phyloP scores from a whole-genome alignment of 352 stramenopile genomes.

The Phytophthora gonapodyides region DNA sequence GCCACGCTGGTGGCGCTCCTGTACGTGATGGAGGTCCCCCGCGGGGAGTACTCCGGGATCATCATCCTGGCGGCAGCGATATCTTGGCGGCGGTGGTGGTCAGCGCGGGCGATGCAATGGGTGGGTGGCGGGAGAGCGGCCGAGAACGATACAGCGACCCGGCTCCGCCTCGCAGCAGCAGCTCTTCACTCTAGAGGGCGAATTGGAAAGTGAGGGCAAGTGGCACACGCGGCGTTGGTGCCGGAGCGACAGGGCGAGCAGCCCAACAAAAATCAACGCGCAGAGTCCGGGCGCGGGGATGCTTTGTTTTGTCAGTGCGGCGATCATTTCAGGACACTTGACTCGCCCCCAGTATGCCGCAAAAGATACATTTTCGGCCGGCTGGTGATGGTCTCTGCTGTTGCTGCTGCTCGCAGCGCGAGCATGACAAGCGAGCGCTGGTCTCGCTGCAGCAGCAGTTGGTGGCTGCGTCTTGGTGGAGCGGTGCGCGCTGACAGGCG shows the following conservation, averaged over 20 bases:
- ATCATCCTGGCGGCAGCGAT: constrained; percentile 37
- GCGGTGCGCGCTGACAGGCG: not conserved
- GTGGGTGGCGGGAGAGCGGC: constrained; percentile 12
- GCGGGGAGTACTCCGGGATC: constrained; percentile 48
- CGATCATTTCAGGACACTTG: not conserved
- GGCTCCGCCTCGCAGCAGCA: constrained; percentile 3
- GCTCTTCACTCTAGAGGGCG: constrained; percentile 11
- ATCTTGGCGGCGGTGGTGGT: constrained; percentile 24
- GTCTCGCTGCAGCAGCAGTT: constrained; percentile 7
- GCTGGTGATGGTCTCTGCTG: constrained; percentile 22
- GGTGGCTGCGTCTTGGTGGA: constrained; percentile 12
- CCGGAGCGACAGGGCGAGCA: constrained; percentile 33
- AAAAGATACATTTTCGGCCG: constrained; percentile 39
- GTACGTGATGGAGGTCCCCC: constrained; percentile 46
- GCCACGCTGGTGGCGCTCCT: constrained; percentile 12
- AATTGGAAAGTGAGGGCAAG: constrained; percentile 30
- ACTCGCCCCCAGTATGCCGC: constrained; percentile 19
- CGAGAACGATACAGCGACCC: constrained; percentile 41
- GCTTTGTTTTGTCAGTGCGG: constrained; percentile 9
- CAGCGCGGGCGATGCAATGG: not conserved
- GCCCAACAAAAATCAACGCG: constrained; percentile 23
- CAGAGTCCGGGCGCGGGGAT: constrained; percentile 19
- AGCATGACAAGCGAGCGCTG: too few species aligned
- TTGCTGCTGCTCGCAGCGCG: not conserved
- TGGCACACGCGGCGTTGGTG: constrained; percentile 17